Base-by-base conservation (phyloP, 1,284 basidiomycete genomes). In the Xerocomus minutiporus region DNA sequence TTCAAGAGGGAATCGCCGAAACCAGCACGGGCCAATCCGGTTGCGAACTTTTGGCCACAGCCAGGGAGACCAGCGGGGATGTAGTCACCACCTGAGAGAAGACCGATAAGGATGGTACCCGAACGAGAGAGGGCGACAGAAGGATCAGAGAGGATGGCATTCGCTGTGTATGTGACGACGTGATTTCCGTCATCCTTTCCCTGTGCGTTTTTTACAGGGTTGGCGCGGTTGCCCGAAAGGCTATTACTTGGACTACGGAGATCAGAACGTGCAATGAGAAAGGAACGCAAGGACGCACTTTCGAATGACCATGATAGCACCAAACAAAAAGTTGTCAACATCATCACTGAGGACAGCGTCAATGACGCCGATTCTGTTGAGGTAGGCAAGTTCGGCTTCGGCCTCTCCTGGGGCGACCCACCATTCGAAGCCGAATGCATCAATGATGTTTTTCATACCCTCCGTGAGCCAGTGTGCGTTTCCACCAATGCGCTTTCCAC, bases 321-420 rank as follows among this genome's bases (percentile, higher is more conserved):
- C 95, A 59, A 98, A 98, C 2, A 97, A 70, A 59, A 97, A 86
- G 28, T 85, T 92, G 63, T 98, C 96, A 1, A 92, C 91, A 61
- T 97, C 96, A 70, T 98, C 95, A 0, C 93, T 93, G 35, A 97
- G 74, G 9, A 98, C 82, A 0, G 86, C 92, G 65, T 99, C 96
- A 50, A 98, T 88, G 51, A 88, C 70, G 0, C 91, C 92, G 32
- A 86, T 80, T 4, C 76, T 73, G 61, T 92, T 93, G 57, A 98
- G 76, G 56, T 88, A 86, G 0, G 96, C 96, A 1, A 99, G 77
- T 65, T 99, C 96, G 0, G 96, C 96, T 69, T 99, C 96, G 0
- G 96, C 96, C 70, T 98, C 96, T 11, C 93, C 96, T 0, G 91
- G 91, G 5, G 96, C 96, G 65, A 80, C 84, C 65, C 84, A 78